Percentiles rank a stretch among this genome's conserved stretches.
Evolutionary conservation across 192 early-diverging fungal genomes (phyloP).

Genomic region (Backusella liffmaniae): DNA sequence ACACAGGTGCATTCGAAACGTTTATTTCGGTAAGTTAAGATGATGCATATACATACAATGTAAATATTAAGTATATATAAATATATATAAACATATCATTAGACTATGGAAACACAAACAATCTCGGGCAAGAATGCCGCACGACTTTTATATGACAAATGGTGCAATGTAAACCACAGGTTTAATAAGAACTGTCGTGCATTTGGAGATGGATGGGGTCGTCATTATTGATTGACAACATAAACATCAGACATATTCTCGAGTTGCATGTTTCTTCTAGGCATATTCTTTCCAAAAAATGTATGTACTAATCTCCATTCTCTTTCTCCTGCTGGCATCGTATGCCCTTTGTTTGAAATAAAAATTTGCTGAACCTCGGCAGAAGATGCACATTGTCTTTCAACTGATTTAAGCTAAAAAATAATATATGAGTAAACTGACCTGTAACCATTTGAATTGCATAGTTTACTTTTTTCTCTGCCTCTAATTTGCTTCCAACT

Average conservation of each 20-base stretch:
- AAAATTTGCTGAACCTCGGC: constrained; percentile 36
- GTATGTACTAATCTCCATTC: constrained; percentile 66
- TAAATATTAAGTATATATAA: background rate
- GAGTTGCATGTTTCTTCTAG: constrained; percentile 47
- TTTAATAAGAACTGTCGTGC: constrained; percentile 5
- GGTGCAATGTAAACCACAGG: constrained; percentile 15
- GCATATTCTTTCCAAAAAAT: constrained; percentile 58
- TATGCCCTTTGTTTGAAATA: constrained; percentile 59
- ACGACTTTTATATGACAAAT: constrained; percentile 44
- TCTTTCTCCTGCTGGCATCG: constrained; percentile 55
- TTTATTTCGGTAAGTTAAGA: constrained; percentile 49
- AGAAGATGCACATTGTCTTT: constrained; percentile 32
- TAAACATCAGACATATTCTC: constrained; percentile 69
- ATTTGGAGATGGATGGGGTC: constrained; percentile 38
- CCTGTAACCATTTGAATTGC: background rate
- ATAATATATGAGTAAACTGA: background rate
- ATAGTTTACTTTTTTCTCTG: constrained; percentile 35
- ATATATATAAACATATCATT: background rate
- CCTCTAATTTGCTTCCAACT: constrained; percentile 31
- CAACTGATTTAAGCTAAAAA: constrained; percentile 29
- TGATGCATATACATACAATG: background rate
- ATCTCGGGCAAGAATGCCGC: constrained; percentile 56
- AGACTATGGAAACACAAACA: constrained; percentile 70
- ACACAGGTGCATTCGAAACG: constrained; percentile 60
- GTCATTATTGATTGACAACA: constrained; percentile 43